Evolutionary conservation across 176 grass and related monocot species (phyloP).

Genomic region (Chloris gayana): DNA sequence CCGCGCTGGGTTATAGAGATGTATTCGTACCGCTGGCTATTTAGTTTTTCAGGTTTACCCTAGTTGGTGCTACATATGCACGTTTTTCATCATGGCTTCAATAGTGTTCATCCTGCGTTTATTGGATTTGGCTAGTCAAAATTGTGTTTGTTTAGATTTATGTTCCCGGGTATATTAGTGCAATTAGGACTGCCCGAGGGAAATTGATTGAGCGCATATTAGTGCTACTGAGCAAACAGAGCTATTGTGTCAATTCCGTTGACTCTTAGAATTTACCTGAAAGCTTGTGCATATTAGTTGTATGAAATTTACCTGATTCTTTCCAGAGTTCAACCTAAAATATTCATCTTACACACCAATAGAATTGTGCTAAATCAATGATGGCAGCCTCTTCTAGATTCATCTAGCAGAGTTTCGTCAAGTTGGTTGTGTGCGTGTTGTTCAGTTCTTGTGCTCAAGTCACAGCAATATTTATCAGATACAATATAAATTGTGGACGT

Average conservation of each 20-base stretch:
- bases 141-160: slow-evolving; percentile 15
- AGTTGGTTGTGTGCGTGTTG: background rate
- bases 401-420: background rate
- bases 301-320: background rate
- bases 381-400: background rate
- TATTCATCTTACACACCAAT: background rate
- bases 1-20: slow-evolving; percentile 9
- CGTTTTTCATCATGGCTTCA: background rate
- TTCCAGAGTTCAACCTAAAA: background rate
- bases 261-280: no score
- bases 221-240: background rate
- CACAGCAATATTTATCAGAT: background rate
- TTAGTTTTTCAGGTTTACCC: background rate
- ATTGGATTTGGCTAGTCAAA: background rate
- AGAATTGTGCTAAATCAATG: background rate
- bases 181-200: background rate
- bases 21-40: background rate
- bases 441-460: background rate
- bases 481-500: background rate
- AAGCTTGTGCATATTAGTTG: no score
- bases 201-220: background rate
- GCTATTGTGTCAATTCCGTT: background rate
- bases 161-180: background rate
- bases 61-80: background rate
- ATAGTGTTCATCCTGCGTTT: background rate